Evolutionary conservation across 2,329 filamentous ascomycete species (phyloP).

Genomic region (Fusarium euwallaceae): DNA sequence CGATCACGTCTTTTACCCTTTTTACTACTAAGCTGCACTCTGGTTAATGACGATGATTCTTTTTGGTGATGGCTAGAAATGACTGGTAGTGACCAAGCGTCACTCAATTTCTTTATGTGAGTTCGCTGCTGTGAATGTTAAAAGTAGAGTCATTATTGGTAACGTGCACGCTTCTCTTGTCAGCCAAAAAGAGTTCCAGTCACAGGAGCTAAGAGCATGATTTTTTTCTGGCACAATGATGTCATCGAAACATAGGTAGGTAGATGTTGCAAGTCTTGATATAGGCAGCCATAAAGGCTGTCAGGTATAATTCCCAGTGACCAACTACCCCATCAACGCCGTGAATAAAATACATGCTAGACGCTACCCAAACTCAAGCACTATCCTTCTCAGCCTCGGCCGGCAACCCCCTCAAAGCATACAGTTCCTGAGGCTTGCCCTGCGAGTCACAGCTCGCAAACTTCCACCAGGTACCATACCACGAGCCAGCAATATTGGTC

Average conservation of each 20-base stretch:
- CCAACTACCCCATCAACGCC: constrained; percentile 11
- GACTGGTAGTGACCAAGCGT: not conserved
- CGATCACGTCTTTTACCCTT: not conserved
- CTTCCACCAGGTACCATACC: constrained; percentile 71
- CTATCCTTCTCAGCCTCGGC: not conserved
- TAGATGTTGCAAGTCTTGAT: not conserved
- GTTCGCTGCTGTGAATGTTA: not conserved
- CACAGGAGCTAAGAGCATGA: not conserved
- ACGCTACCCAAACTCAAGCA: not conserved
- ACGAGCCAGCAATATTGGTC: constrained; percentile 69
- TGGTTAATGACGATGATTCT: no score
- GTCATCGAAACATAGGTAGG: not conserved
- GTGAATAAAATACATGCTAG: not conserved
- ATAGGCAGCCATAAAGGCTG: not conserved
- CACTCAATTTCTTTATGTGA: not conserved
- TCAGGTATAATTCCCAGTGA: constrained; percentile 4
- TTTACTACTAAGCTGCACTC: not conserved
- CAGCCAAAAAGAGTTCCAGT: not conserved
- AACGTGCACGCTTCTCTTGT: not conserved
- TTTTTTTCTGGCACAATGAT: not conserved
- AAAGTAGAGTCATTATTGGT: not conserved
- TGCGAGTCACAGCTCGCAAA: constrained; percentile 72
- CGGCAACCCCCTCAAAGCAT: constrained; percentile 56
- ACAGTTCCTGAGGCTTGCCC: constrained; percentile 67
- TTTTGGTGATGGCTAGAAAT: not conserved